Evolutionary conservation across 78 protist species (phyloP), one percentile per base, ranked within the genome.

Genomic region (Guillardia theta): DNA sequence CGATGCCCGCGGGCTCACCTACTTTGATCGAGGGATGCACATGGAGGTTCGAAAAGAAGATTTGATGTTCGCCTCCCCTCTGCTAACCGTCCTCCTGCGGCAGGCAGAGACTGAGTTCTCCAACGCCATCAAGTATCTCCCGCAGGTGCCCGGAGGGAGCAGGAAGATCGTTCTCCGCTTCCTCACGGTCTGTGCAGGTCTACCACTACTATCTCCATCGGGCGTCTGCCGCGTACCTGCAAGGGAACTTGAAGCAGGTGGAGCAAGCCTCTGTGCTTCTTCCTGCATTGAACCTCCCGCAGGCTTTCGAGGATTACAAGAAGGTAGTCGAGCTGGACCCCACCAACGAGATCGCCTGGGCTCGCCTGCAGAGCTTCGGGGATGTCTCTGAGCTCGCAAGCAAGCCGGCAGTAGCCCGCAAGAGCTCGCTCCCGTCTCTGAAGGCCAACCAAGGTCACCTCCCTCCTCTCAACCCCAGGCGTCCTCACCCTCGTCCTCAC

Each of bases 131-230:
- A 70, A 70, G 83, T 70, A 24, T 43, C 83, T 70, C 45, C 83
- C 83, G 5, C 83, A 70, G 83, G 83, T 70, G 41, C 83, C 21
- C 2, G 6, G 58, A 50, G 58, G 30, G 58, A 10, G 30, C 30
- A 50, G 58, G 58, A 19, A 10, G 10, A 24, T 58, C 27, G 39
- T 30, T 6, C 70, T 6, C 70, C 70, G 39, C 27, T 30, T 30
- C 70, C 6, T 30, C 70, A 3, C 6, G 39, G 27, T 30, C 70
- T 6, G 39, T 58, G 48, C 90, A 78, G 90, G 90, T 78, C 37
- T 50, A 45, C 15, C 90, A 78, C 90, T 78, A 78, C 90, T 78
- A 78, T 50, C 18, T 78, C 53, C 90, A 78, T n/a, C 90, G 90
- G 53, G 90, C 90, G 50, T 24, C 90, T n/a, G n/a, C n/a, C n/a